Evolutionary conservation across 2,329 filamentous ascomycete species (phyloP).

Genomic region (Fusarium temperatum): DNA sequence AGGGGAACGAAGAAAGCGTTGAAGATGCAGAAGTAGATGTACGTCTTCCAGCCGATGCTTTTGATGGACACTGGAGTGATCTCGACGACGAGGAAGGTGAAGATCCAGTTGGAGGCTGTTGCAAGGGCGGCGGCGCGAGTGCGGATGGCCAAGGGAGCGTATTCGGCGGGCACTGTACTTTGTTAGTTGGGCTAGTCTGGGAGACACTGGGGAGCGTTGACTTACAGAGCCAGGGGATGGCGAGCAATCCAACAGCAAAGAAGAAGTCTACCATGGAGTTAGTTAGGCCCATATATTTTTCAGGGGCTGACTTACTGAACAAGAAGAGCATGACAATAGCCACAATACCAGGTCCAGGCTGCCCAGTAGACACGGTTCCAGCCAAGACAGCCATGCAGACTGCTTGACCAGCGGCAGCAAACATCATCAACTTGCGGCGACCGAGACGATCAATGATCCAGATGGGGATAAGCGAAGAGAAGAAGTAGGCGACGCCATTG

Average conservation of each 20-base stretch:
- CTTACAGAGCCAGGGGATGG: conserved; percentile 50
- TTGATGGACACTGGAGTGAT: conserved; percentile 51
- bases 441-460: conserved; percentile 56
- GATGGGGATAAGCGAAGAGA: conserved; percentile 43
- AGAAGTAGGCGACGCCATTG: conserved; percentile 52
- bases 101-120: conserved; percentile 51
- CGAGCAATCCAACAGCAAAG: conserved; percentile 53
- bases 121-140: conserved; percentile 50
- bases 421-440: conserved; percentile 68
- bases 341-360: conserved; percentile 51
- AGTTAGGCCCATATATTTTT: not conserved
- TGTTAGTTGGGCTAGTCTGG: not conserved
- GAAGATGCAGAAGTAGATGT: conserved; percentile 50
- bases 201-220: not conserved
- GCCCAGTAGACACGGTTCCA: conserved; percentile 52
- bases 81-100: conserved; percentile 50
- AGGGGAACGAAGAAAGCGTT: conserved; percentile 52
- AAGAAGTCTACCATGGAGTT: conserved; percentile 45
- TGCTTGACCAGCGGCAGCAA: conserved; percentile 48
- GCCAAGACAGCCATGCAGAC: conserved; percentile 58
- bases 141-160: conserved; percentile 52
- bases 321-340: conserved; percentile 56
- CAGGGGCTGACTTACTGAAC: conserved; percentile 39
- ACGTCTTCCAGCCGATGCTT: conserved; percentile 51
- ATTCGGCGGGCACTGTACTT: conserved; percentile 52